Base-by-base conservation (phyloP, 2,329 filamentous ascomycete species). In the Colletotrichum cordylinicola region DNA sequence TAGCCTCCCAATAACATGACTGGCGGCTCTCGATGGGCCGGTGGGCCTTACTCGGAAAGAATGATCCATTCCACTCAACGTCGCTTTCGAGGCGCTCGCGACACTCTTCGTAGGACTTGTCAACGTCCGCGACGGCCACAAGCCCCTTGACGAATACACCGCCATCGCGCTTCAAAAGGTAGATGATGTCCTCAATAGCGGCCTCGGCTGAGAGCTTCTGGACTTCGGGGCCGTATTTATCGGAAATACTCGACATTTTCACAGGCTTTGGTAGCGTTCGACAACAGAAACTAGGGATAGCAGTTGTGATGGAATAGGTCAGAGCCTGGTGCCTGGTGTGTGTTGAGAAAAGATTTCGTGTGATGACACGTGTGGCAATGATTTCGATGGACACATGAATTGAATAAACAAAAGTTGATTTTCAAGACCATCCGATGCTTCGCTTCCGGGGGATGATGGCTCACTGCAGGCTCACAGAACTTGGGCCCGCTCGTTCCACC, bases 91-190 rank as follows among this genome's bases (percentile, higher is more conserved):
- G 68, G 39, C 70, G 69, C 33, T 75, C 62, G 24, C 73, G 69
- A 16, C 69, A 72, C 33, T 73, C 69, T n/a, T 68, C 70, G 8
- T 56, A 62, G 21, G 70, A 43, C 33, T 65, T 27, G n/a, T 72
- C 73, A 8, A 75, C 67, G 24, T 72, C 61, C 37, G 37, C 60
- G 13, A 67, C 68, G 24, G 21, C 27, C 6, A 75, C 31, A 7
- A 75, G 52, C 4, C n/a, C 37, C 16, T 62, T 61, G 39, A 75
- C 35, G n/a, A 75, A 72, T 8, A 75, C 72, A 33, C 72, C 72
- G 5, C 72, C 72, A 24, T 75, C 72, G 21, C 72, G 72, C 43
- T 75, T 71, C n/a, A 75, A 61, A 8, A 75, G 61, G 29, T 72
- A 67, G 13, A 75, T 55, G 21, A 72, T 72, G 15, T 75, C 67